Base-by-base conservation (phyloP, 225 moss, liverwort and hornwort species). In the Physcomitrellopsis africana region DNA sequence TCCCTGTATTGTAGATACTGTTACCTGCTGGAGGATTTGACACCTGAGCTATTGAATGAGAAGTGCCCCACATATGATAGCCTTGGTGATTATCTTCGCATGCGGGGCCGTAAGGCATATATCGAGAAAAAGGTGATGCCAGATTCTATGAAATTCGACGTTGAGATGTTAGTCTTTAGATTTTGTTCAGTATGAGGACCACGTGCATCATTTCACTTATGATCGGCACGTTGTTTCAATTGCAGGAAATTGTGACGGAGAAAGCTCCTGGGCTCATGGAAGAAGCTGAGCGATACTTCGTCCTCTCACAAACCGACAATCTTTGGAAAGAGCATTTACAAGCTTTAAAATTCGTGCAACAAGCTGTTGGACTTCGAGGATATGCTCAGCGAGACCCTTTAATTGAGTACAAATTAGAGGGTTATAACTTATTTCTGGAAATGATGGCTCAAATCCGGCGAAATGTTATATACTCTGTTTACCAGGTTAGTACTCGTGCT, bases 301-400 rank as follows among this genome's bases (percentile, higher is more conserved):
- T 99, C 51, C 87, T 99, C 43, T 91, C 94, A 45, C 97, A 99
- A 81, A 99, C 91, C 19, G 97, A 99, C 63, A 99, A 99, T 45
- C 75, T 94, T 24, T 99, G 97, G 97, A 99, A 99, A 78, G 97
- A 99, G 72, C 97, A 99, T 82, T 81, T 99, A 37, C 97, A 99
- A 86, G 97, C 97, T 41, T 85, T 99, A 76, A 99, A 99, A 74
- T 99, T 94, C 69, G 89, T 99, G 62, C 97, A 99, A 76, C 94
- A 93, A 85, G 97, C 97, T 66, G 97, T 99, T 12, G 94, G 97
- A 62, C 83, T 99, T 73, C 86, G 97, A 73, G 97, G 97, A 45
- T 99, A 99, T 84, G 97, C 97, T 11, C 97, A 99, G 80, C 86
- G 89, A 43, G 97, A 99, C 69, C 97, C 97, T 17, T 86, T 99